These are phyloP conservation scores for Leucaena leucocephala DNA, from an alignment of 306 rosid species.

Conservation along the genomic window DNA sequence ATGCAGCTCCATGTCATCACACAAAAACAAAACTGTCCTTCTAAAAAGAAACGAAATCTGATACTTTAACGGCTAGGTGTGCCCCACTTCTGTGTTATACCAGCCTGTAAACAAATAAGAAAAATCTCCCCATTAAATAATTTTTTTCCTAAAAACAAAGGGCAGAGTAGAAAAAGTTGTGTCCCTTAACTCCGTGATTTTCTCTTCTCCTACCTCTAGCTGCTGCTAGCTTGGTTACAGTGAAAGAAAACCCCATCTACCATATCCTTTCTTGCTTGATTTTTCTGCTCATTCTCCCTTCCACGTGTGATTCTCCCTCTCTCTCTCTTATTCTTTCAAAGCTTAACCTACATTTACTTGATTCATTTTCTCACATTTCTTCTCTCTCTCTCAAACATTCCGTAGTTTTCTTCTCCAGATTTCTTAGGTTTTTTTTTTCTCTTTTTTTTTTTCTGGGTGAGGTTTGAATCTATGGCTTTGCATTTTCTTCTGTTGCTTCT, in stretches of 20 bases:
- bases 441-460: not conserved
- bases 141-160: not conserved
- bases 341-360: slow-evolving; percentile 50
- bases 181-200: slow-evolving; percentile 6
- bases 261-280: slow-evolving; percentile 54
- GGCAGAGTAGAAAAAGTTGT: not conserved
- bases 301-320: slow-evolving; percentile 62
- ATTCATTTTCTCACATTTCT: slow-evolving; percentile 30
- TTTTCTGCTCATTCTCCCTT: slow-evolving; percentile 52
- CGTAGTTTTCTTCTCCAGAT: slow-evolving; percentile 39
- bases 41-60: slow-evolving; percentile 21
- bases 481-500: slow-evolving; percentile 59
- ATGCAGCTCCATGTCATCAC: slow-evolving; percentile 24
- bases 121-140: not conserved
- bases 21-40: slow-evolving; percentile 37
- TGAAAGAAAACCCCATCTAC: not conserved
- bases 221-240: slow-evolving; percentile 25
- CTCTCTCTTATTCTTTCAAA: slow-evolving; percentile 46
- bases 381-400: slow-evolving; percentile 46
- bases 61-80: slow-evolving; percentile 57
- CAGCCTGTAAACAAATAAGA: slow-evolving; percentile 6
- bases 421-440: slow-evolving; percentile 3
- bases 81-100: slow-evolving; percentile 22
- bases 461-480: slow-evolving; percentile 57
- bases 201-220: slow-evolving; percentile 26